These are phyloP conservation scores for Hypericum perforatum DNA, from an alignment of 345 rosid species.

Conservation along the genomic window DNA sequence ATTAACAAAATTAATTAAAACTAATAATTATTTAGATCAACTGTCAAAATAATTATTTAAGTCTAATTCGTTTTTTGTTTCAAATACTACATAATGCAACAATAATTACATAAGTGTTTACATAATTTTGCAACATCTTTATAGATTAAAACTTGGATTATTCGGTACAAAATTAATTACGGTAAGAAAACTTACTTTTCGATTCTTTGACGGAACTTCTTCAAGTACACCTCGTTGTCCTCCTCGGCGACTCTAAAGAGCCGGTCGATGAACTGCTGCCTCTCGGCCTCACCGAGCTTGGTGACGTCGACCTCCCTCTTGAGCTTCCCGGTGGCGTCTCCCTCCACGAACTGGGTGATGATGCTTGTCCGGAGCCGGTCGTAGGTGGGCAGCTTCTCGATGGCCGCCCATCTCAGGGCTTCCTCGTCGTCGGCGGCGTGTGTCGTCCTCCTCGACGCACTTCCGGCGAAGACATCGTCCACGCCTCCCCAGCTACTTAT, in stretches of 20 bases:
- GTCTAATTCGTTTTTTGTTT: too few species aligned
- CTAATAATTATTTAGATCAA: too few species aligned
- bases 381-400: slow-evolving; percentile 81
- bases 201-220: slow-evolving; percentile 60
- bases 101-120: not conserved
- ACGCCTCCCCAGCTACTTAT: slow-evolving; percentile 33
- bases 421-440: slow-evolving; percentile 64
- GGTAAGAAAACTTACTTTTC: slow-evolving; percentile 47
- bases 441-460: slow-evolving; percentile 38
- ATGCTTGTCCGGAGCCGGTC: slow-evolving; percentile 65
- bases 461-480: slow-evolving; percentile 32
- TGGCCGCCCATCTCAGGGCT: slow-evolving; percentile 93
- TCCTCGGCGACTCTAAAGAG: slow-evolving; percentile 74
- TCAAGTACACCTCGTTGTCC: slow-evolving; percentile 72
- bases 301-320: slow-evolving; percentile 61
- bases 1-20: too few species aligned
- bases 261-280: slow-evolving; percentile 61
- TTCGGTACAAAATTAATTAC: not conserved
- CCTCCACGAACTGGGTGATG: slow-evolving; percentile 39
- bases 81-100: too few species aligned
- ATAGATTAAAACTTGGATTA: not conserved
- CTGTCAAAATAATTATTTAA: too few species aligned
- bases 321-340: slow-evolving; percentile 23
- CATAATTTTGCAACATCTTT: not conserved
- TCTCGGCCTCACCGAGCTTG: slow-evolving; percentile 54